phyloP scores from a whole-genome alignment of 164 flowering plant species.

The Vitis riparia region DNA sequence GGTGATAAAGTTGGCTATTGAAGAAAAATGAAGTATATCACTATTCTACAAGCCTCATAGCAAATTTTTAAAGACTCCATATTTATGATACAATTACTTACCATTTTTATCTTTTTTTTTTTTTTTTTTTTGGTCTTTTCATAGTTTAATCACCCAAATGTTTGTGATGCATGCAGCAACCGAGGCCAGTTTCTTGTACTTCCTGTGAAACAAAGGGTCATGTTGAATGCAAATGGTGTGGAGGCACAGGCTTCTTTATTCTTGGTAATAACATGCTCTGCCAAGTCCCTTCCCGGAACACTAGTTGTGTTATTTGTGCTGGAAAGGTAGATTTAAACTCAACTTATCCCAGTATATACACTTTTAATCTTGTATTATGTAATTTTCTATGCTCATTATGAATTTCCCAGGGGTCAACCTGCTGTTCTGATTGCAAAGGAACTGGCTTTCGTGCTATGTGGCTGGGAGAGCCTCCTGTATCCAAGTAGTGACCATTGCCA shows the following conservation, averaged over 20 bases:
- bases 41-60: too few species aligned
- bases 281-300: conserved; percentile 82
- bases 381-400: neutral
- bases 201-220: conserved; percentile 79
- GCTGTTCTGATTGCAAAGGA: conserved; percentile 88
- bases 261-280: conserved; percentile 97
- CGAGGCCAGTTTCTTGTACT: conserved; percentile 73
- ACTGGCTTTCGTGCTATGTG: conserved; percentile 97
- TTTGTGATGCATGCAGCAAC: conserved; percentile 65
- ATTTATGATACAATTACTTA: neutral
- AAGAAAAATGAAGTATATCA: too few species aligned
- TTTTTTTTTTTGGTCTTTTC: neutral
- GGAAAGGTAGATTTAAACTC: conserved; percentile 62
- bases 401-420: conserved; percentile 61
- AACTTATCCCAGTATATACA: neutral
- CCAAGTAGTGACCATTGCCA: conserved; percentile 23
- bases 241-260: conserved; percentile 91
- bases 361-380: neutral
- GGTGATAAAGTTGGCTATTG: too few species aligned
- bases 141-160: neutral
- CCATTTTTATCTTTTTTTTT: neutral
- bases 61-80: too few species aligned
- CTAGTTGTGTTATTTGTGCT: conserved; percentile 80
- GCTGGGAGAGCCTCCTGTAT: conserved; percentile 67
- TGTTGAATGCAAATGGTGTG: conserved; percentile 97